Evolutionary conservation across 1,139 yeast species (phyloP).

Genomic region (Citeromyces siamensis): DNA sequence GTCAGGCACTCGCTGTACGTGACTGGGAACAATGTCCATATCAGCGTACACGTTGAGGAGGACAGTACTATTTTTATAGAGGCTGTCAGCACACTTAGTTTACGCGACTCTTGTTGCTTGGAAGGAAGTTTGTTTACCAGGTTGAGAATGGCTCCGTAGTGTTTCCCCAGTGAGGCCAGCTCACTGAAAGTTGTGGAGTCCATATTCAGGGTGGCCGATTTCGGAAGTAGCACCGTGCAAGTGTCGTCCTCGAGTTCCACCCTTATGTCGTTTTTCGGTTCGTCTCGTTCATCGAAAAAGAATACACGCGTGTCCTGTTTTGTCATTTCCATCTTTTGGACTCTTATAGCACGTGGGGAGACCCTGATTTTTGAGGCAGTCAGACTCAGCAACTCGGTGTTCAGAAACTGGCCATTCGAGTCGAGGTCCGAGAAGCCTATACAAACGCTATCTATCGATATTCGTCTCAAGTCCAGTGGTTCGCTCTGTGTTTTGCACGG

Average conservation of each 20-base stretch:
- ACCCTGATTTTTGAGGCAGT: not conserved
- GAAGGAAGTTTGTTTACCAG: not conserved
- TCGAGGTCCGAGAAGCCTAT: not conserved
- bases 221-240: not conserved
- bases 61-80: constrained; percentile 10
- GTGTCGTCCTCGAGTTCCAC: not conserved
- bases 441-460: not conserved
- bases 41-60: constrained; percentile 7
- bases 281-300: not conserved
- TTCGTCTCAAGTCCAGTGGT: constrained; percentile 2
- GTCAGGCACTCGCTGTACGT: constrained; percentile 17
- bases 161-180: not conserved
- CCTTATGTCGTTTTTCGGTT: not conserved
- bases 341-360: not conserved
- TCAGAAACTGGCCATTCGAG: not conserved
- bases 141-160: not conserved
- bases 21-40: constrained; percentile 23
- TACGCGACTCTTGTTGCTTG: not conserved
- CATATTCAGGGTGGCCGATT: not conserved
- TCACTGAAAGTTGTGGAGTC: not conserved
- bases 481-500: not conserved
- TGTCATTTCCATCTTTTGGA: not conserved
- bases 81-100: constrained; percentile 10
- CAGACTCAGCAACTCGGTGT: not conserved
- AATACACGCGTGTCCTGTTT: not conserved